Base-by-base conservation (phyloP, 345 rosid species). In the Arabis hirsuta region DNA sequence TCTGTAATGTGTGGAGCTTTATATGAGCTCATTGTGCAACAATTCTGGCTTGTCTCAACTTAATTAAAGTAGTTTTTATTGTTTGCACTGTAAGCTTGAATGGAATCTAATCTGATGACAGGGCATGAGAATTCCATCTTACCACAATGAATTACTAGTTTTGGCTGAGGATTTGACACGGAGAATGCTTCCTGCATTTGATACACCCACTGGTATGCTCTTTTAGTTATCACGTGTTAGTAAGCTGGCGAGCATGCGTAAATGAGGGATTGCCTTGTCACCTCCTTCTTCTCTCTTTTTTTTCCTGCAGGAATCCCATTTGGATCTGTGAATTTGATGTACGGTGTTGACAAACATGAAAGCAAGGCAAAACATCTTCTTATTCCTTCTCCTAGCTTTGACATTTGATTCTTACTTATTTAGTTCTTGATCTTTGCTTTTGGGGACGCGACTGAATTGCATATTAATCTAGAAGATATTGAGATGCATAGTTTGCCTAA, bases 261-360 rank as follows among this genome's bases (percentile, higher is more conserved):
- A 46, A 5, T 0, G 0, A 2, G 27, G 55, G 20, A 29, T 44
- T 67, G 31, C 46, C 3, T 61, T 13, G 50, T 69, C 45, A 76
- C 62, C 27, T 54, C 56, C 7, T 32, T 52, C 62, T 55, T 47
- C 58, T 71, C 24, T 22, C 24, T 48, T 62, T 65, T 58, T 76
- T 13, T 48, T 55, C 2, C 76, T 84, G 75, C 83, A 95, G 97
- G 99, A 79, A 91, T 95, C 70, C 99, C 96, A 65, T 95, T 83
- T 78, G 98, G 99, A 77, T 95, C 98, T 59, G 97, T 91, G 59
- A 95, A 95, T 83, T 81, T 95, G 51, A 67, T 86, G 86, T 71
- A 87, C 44, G 99, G 99, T 62, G 98, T 95, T 80, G 96, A 95
- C 83, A 90, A 87, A 82, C 84, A 91, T 76, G 99, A 95, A 87